Conservation (phyloP, 768 basidiomycete species). For the Boletus patriciae region DNA sequence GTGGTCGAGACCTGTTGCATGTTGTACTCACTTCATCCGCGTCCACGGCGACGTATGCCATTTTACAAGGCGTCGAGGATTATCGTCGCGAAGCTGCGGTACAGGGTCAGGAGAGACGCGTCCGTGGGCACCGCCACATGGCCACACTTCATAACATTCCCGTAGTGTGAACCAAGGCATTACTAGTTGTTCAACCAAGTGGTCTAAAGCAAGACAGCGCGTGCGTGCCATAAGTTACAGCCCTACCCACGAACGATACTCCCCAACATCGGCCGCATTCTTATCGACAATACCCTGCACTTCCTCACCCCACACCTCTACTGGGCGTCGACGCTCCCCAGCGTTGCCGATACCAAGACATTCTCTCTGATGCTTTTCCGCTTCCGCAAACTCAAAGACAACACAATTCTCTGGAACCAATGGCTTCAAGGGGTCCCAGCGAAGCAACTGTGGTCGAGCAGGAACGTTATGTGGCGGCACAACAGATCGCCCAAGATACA, state of each 20-base stretch:
- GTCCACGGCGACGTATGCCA: slow-evolving; percentile 75
- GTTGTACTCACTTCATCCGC: slow-evolving; percentile 59
- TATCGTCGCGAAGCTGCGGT: not conserved
- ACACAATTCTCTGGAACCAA: slow-evolving; percentile 81
- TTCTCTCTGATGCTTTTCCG: slow-evolving; percentile 58
- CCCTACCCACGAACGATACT: slow-evolving; percentile 53
- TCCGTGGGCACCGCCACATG: slow-evolving; percentile 5
- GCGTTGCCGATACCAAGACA: slow-evolving; percentile 33
- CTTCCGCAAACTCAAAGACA: slow-evolving; percentile 76
- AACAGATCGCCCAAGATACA: slow-evolving; percentile 74
- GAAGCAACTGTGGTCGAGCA: slow-evolving; percentile 66
- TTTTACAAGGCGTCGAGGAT: slow-evolving; percentile 21
- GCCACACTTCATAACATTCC: too few relatives aligned
- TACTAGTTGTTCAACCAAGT: too few relatives aligned
- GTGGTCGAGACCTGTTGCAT: not conserved
- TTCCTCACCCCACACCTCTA: slow-evolving; percentile 71
- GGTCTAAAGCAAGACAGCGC: not conserved
- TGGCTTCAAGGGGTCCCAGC: slow-evolving; percentile 74
- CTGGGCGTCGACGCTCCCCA: slow-evolving; percentile 34
- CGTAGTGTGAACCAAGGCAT: too few relatives aligned
- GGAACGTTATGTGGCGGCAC: slow-evolving; percentile 79
- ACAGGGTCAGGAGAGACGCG: not conserved
- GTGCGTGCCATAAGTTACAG: not conserved
- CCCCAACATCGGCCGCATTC: slow-evolving; percentile 58
- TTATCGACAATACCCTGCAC: slow-evolving; percentile 57